Evolutionary conservation across 179 eudicot species (phyloP).

Genomic region (Amaranthus tricolor): DNA sequence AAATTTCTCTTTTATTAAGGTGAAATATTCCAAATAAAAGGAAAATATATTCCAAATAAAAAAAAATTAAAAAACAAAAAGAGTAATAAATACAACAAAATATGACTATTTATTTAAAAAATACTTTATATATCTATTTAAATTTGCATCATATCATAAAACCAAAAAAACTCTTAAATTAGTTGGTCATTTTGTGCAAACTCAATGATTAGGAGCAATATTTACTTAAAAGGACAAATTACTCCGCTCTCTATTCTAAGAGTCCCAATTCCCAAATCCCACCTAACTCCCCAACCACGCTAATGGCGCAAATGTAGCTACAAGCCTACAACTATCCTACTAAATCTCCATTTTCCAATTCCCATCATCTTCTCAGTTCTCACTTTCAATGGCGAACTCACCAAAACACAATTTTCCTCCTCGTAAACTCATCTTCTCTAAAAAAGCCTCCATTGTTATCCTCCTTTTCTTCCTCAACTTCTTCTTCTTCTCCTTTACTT

Average conservation of each 20-base stretch:
- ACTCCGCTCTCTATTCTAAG: background rate
- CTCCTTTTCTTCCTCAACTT: conserved; percentile 34
- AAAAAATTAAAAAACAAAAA: too few relatives aligned
- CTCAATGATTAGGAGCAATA: too few relatives aligned
- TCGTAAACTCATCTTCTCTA: background rate
- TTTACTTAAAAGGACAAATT: background rate
- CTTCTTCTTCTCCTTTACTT: conserved; percentile 35
- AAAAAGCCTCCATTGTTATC: conserved; percentile 14
- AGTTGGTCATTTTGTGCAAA: too few relatives aligned
- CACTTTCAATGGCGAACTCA: conserved; percentile 20
- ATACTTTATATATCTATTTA: too few relatives aligned
- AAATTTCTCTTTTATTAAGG: too few relatives aligned
- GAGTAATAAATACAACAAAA: too few relatives aligned
- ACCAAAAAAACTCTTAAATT: too few relatives aligned
- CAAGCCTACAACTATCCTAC: background rate
- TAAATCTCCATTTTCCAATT: background rate
- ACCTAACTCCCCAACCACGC: background rate
- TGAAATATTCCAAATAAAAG: too few relatives aligned
- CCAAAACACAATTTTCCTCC: conserved; percentile 1
- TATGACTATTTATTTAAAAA: too few relatives aligned
- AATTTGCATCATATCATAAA: too few relatives aligned
- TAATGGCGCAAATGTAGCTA: conserved; percentile 22
- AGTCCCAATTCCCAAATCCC: too few relatives aligned
- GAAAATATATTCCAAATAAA: too few relatives aligned
- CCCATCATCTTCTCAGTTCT: background rate